Percentiles rank a stretch among this genome's conserved stretches.
These are phyloP conservation scores for Lagenaria siceraria DNA, from an alignment of 306 rosid genomes.

Conservation along the genomic window DNA sequence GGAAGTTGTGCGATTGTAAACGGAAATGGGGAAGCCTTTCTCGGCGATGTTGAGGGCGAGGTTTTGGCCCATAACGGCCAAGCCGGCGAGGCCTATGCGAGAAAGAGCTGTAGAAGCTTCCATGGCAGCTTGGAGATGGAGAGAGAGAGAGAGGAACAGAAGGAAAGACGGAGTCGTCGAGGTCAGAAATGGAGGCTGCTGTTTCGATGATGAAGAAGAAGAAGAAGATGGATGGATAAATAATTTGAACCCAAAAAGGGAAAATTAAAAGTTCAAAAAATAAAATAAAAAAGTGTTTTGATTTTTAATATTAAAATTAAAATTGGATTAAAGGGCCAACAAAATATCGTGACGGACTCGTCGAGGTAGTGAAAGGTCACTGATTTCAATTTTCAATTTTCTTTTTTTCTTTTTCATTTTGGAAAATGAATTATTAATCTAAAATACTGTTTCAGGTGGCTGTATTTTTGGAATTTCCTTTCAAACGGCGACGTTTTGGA, in stretches of 20 bases:
- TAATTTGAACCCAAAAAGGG: background rate
- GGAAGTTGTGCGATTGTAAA: slow-evolving; percentile 79
- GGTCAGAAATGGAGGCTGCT: background rate
- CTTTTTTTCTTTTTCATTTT: background rate
- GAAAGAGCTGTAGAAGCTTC: slow-evolving; percentile 57
- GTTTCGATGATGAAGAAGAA: background rate
- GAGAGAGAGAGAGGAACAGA: background rate
- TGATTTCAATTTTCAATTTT: background rate
- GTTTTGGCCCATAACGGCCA: slow-evolving; percentile 98
- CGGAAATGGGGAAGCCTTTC: slow-evolving; percentile 92
- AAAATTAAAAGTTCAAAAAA: background rate
- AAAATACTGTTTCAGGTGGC: background rate
- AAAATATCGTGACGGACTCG: slow-evolving; percentile 54
- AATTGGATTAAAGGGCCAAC: background rate
- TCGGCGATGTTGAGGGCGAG: slow-evolving; percentile 92
- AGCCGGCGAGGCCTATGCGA: slow-evolving; percentile 83
- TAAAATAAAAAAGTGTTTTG: background rate
- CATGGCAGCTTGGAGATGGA: slow-evolving; percentile 16
- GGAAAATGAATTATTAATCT: background rate
- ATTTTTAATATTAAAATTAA: background rate
- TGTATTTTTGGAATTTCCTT: background rate
- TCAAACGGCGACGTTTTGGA: background rate
- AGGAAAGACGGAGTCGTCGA: background rate
- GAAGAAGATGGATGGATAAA: background rate
- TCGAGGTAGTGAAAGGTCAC: slow-evolving; percentile 68